phyloP scores from a whole-genome alignment of 176 grass and related monocot species.

The Chrysopogon serrulatus region DNA sequence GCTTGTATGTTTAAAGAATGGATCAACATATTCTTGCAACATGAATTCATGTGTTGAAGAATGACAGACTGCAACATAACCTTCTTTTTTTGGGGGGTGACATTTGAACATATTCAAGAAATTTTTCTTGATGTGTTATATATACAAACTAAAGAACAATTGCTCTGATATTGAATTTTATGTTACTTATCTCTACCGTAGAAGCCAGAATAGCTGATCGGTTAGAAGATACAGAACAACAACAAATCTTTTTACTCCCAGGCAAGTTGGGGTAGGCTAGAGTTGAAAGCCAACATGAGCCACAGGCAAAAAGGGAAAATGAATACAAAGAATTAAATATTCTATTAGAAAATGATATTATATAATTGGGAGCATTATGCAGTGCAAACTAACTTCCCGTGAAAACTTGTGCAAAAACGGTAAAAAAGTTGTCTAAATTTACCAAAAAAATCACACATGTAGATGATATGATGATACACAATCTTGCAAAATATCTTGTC shows the following conservation, averaged over 20 bases:
- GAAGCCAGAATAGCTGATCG: background rate
- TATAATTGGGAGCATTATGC: no score
- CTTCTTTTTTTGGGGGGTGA: background rate
- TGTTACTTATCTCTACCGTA: background rate
- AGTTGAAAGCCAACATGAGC: background rate
- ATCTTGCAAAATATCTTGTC: no score
- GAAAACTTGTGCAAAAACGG: no score
- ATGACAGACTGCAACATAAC: background rate
- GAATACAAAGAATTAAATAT: background rate
- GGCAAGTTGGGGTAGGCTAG: background rate
- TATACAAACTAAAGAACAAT: background rate
- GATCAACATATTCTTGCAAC: background rate
- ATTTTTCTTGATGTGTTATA: background rate
- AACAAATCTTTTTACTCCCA: background rate
- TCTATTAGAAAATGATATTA: conserved; percentile 3
- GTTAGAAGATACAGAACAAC: background rate
- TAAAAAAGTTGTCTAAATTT: no score
- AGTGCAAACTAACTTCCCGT: no score
- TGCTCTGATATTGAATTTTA: background rate
- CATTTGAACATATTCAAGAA: background rate
- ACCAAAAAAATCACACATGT: no score
- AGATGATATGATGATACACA: no score
- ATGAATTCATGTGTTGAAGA: conserved; percentile 6
- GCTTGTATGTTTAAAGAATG: background rate
- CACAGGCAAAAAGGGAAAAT: background rate